These are phyloP conservation scores for Pseudozyma sp. DNA, from an alignment of 1,284 basidiomycete species.

Conservation along the genomic window DNA sequence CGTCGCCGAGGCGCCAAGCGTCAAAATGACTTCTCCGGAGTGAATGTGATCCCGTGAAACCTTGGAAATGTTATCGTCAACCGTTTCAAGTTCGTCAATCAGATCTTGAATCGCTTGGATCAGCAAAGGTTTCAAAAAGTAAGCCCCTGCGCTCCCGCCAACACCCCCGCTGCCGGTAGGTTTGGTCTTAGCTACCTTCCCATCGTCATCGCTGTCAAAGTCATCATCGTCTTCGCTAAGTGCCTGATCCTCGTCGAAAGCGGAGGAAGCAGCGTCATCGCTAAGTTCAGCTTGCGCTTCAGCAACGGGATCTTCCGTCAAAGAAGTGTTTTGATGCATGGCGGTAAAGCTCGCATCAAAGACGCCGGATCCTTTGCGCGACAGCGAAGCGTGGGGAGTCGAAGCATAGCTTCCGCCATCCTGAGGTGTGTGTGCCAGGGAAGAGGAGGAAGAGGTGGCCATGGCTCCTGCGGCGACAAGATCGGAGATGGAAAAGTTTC, in stretches of 20 bases:
- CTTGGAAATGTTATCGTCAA: constrained; percentile 93
- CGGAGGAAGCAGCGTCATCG: constrained; percentile 8
- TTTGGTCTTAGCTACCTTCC: constrained; percentile 27
- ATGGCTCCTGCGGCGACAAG: constrained; percentile 60
- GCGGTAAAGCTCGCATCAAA: constrained; percentile 32
- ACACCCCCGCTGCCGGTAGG: constrained; percentile 8
- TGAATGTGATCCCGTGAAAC: constrained; percentile 96
- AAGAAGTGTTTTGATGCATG: constrained; percentile 22
- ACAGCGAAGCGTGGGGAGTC: constrained; percentile 37
- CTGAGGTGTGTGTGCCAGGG: constrained; percentile 29
- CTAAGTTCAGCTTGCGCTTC: constrained; percentile 45
- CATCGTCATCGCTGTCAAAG: constrained; percentile 7
- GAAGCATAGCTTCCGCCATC: constrained; percentile 36
- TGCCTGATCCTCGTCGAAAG: constrained; percentile 5
- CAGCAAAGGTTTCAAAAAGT: constrained; percentile 69
- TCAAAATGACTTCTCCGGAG: constrained; percentile 95
- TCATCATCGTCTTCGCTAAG: constrained; percentile 1
- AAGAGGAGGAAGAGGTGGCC: constrained; percentile 25
- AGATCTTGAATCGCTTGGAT: constrained; percentile 76
- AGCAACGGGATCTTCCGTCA: constrained; percentile 34
- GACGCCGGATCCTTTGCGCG: constrained; percentile 38
- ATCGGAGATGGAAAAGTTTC: constrained; percentile 63
- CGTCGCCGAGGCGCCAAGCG: constrained; percentile 85
- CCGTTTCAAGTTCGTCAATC: constrained; percentile 93
- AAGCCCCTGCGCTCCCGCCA: constrained; percentile 39